Evolutionary conservation across 1,139 yeast genomes (phyloP), one percentile per base, ranked within the genome.

Genomic region (Magnusiomyces starmeri): DNA sequence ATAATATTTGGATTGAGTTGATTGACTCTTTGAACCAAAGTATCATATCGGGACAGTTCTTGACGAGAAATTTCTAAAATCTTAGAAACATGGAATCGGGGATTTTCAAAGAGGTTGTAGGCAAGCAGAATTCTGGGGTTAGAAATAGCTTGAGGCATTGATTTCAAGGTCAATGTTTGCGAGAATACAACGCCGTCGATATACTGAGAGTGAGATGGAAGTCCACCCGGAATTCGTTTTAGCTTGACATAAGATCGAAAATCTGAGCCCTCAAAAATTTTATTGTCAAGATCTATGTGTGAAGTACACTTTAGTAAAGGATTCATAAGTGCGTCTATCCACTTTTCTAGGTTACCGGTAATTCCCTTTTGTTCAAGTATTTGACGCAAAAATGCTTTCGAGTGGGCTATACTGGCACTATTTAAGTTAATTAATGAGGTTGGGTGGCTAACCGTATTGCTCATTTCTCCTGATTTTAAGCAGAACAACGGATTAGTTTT

Each of bases 21-120:
- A 3, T 82, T 75, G 22, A 94, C 78, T 53, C 97, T 75, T 2
- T 84, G 84, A 0, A 89, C 95, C 48, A 92, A 73, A 60, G 90
- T 90, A 51, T 83, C 79, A 46, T 92, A 75, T 62, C 85, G 90
- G 57, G 92, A 97, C 46, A 78, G 75, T 63, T 92, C 97, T 64
- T 94, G 98, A 0, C 94, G 87, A 50, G 88, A 75, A 1, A 92
- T 84, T 3, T 95, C 86, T 53, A 88, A 83, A 54, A 92, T 71
- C 63, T 95, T 85, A 65, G 89, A 81, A 54, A 89, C 85, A 49
- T 75, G 79, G 43, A 75, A 85, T 56, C 85, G 81, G 57, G 83
- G 76, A 60, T 89, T 92, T 64, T 90, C 97, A 26, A 94, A 72
- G 0, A 97, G 96, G 61, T 94, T 92, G 75, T 89, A 84, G 10